These are phyloP conservation scores for Teunomyces pallodes DNA, from an alignment of 805 yeast species.

Conservation along the genomic window DNA sequence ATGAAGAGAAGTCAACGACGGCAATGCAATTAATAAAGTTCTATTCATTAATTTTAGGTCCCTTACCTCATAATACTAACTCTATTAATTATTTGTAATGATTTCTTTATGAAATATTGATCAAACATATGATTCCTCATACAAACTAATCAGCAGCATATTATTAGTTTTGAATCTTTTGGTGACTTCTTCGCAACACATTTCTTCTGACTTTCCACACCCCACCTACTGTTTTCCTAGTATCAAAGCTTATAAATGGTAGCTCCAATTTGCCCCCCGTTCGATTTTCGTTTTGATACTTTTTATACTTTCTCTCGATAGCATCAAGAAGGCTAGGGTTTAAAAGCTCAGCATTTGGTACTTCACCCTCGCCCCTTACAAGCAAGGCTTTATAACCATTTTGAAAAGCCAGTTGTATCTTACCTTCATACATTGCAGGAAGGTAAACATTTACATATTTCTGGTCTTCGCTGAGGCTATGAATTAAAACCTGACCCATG, in stretches of 20 bases:
- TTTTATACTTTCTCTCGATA: slow-evolving; percentile 15
- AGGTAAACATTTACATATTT: slow-evolving; percentile 54
- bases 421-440: slow-evolving; percentile 34
- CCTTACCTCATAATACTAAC: too few species aligned
- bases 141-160: neutral
- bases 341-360: slow-evolving; percentile 58
- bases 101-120: neutral
- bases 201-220: slow-evolving; percentile 59
- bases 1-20: too few species aligned
- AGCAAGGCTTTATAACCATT: slow-evolving; percentile 38
- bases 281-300: slow-evolving; percentile 2
- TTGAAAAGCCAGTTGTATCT: slow-evolving; percentile 4
- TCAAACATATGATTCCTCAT: neutral
- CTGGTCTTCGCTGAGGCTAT: slow-evolving; percentile 50
- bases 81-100: too few species aligned
- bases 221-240: slow-evolving; percentile 47
- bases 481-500: slow-evolving; percentile 60
- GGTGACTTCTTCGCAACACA: slow-evolving; percentile 37
- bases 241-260: slow-evolving; percentile 27
- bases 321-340: slow-evolving; percentile 22
- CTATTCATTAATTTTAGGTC: too few species aligned
- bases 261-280: neutral
- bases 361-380: slow-evolving; percentile 61
- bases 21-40: too few species aligned
- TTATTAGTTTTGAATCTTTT: neutral